Percentiles rank a stretch among this genome's conserved stretches.
phyloP scores from a whole-genome alignment of 164 flowering plant genomes.

The Paratinospora sagittata region DNA sequence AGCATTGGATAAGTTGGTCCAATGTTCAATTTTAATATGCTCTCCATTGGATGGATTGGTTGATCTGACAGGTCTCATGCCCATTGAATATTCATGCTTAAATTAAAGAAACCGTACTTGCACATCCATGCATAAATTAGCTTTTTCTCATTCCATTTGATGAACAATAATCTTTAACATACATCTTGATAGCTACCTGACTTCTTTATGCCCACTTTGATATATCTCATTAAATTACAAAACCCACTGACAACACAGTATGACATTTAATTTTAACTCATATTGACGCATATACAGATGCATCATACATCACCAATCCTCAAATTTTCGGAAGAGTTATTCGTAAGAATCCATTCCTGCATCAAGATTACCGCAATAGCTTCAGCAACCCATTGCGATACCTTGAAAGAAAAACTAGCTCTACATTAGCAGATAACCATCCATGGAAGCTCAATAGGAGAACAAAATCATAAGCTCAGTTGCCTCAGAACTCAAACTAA shows the following conservation, averaged over 20 bases:
- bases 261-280: not conserved
- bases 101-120: no score
- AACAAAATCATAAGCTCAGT: not conserved
- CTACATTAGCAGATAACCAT: not conserved
- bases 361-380: constrained; percentile 10
- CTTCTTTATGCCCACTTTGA: no score
- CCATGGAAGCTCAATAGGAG: not conserved
- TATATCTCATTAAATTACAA: not conserved
- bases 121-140: no score
- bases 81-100: no score
- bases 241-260: not conserved
- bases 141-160: not conserved
- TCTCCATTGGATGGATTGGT: no score
- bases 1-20: no score
- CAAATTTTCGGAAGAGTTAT: constrained; percentile 47
- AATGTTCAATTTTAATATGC: no score
- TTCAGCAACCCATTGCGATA: not conserved
- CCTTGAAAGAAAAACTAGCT: not conserved
- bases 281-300: not conserved
- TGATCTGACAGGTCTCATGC: no score
- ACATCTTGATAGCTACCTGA: not conserved
- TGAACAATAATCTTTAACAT: not conserved
- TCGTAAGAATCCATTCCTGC: constrained; percentile 56
- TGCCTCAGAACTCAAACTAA: not conserved
- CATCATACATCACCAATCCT: constrained; percentile 8